Percentiles rank a stretch among this genome's conserved stretches.
phyloP scores from a whole-genome alignment of 164 flowering plant genomes.

The Vitis rotundifolia region DNA sequence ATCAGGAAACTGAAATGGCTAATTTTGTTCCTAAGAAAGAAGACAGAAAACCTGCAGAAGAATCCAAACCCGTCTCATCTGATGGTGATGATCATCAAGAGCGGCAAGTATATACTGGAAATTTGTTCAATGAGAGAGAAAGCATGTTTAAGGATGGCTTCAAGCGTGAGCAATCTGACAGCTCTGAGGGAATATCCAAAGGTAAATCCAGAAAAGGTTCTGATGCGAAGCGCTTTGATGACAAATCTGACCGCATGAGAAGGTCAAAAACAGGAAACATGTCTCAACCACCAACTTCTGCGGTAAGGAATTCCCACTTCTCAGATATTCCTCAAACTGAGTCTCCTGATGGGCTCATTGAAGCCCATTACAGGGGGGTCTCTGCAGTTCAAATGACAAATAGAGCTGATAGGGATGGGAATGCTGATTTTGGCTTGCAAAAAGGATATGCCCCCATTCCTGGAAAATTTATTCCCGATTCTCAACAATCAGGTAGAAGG shows the following conservation, averaged over 20 bases:
- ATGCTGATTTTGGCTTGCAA: slow-evolving; percentile 28
- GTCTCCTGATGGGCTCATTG: slow-evolving; percentile 39
- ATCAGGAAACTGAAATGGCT: slow-evolving; percentile 37
- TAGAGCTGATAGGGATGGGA: slow-evolving; percentile 31
- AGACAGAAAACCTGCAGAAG: slow-evolving; percentile 31
- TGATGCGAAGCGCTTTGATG: slow-evolving; percentile 36
- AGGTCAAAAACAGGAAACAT: slow-evolving; percentile 43
- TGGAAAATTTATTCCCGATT: slow-evolving; percentile 41
- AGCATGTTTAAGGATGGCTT: slow-evolving; percentile 26
- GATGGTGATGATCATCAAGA: slow-evolving; percentile 33
- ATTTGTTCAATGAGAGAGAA: slow-evolving; percentile 32
- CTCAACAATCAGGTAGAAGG: slow-evolving; percentile 39
- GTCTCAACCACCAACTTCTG: slow-evolving; percentile 30
- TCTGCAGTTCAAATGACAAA: slow-evolving; percentile 22
- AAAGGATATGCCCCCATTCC: slow-evolving; percentile 29
- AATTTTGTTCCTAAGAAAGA: slow-evolving; percentile 23
- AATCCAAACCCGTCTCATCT: slow-evolving; percentile 23
- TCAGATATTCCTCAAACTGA: slow-evolving; percentile 21
- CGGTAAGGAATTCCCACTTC: slow-evolving; percentile 24
- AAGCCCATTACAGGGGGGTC: slow-evolving; percentile 27
- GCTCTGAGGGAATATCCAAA: slow-evolving; percentile 31
- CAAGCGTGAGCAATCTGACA: slow-evolving; percentile 40
- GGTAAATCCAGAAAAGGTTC: slow-evolving; percentile 52
- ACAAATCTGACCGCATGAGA: slow-evolving; percentile 45
- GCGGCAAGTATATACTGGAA: slow-evolving; percentile 29